Conservation (phyloP, 805 yeast genomes). For the Wickerhamiella nectarea region DNA sequence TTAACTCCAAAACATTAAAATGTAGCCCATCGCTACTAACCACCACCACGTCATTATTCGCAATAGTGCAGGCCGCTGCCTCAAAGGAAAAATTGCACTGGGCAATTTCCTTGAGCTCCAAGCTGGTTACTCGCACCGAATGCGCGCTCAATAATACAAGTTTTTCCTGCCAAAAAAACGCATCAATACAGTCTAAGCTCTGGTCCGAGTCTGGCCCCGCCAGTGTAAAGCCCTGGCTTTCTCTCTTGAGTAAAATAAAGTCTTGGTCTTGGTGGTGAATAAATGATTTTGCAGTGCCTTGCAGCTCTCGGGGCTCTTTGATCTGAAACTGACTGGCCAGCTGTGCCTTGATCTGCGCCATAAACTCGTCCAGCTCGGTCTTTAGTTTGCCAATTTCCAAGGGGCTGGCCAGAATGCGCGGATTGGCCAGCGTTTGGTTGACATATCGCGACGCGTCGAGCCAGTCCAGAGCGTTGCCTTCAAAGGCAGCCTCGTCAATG, state of each 20-base stretch:
- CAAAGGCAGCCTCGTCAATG: not conserved
- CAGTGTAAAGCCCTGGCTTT: not conserved
- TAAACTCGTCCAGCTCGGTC: not conserved
- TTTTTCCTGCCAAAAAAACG: not conserved
- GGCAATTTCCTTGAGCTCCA: not conserved
- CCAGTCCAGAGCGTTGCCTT: not conserved
- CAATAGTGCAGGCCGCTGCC: not conserved
- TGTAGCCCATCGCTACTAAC: conserved; percentile 3
- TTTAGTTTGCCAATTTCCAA: not conserved
- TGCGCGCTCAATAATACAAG: not conserved
- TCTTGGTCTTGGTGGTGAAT: not conserved
- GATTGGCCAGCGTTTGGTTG: not conserved
- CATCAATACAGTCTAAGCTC: not conserved
- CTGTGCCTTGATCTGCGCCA: not conserved
- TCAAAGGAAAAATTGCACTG: not conserved
- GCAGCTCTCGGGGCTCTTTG: not conserved
- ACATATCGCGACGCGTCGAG: conserved; percentile 5
- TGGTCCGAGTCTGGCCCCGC: not conserved
- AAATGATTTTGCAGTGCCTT: not conserved
- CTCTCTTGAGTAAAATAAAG: not conserved
- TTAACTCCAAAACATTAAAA: conserved; percentile 1
- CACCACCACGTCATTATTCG: not conserved
- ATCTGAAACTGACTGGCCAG: not conserved
- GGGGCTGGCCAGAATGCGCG: not conserved
- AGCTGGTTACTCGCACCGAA: not conserved